A percentile compares a stretch with the other conserved stretches of the same genome.
These are phyloP conservation scores for Passalora sequoiae DNA, from an alignment of 2,329 filamentous ascomycete genomes.

Conservation along the genomic window DNA sequence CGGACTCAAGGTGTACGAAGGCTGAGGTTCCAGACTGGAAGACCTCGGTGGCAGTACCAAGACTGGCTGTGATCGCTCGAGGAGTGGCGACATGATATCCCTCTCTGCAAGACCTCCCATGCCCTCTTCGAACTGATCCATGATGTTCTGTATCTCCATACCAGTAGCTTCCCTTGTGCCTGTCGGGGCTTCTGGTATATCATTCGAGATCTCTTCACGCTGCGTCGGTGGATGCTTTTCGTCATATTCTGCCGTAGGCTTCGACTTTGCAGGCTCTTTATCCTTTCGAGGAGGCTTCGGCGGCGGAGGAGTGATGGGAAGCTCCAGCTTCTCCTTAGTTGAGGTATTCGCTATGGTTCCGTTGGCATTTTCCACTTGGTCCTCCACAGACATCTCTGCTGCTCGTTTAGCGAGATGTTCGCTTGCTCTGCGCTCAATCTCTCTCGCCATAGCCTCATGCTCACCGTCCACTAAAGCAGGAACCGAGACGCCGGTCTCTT, in stretches of 20 bases:
- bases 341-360: slow-evolving; percentile 3
- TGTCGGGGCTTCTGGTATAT: slow-evolving; percentile 47
- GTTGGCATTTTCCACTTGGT: slow-evolving; percentile 1
- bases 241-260: slow-evolving; percentile 23
- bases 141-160: slow-evolving; percentile 91
- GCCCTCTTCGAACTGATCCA: slow-evolving; percentile 85
- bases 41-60: slow-evolving; percentile 74
- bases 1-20: slow-evolving; percentile 23
- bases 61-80: slow-evolving; percentile 77
- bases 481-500: background rate
- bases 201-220: slow-evolving; percentile 23
- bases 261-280: slow-evolving; percentile 10
- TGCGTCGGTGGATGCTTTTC: slow-evolving; percentile 28
- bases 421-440: slow-evolving; percentile 29
- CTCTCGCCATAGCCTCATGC: slow-evolving; percentile 12
- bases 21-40: slow-evolving; percentile 71
- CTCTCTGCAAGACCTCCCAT: slow-evolving; percentile 57
- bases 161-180: slow-evolving; percentile 39
- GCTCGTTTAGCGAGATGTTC: slow-evolving; percentile 30
- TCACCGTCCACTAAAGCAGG: slow-evolving; percentile 7
- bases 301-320: slow-evolving; percentile 28
- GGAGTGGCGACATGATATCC: slow-evolving; percentile 85
- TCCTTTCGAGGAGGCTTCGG: slow-evolving; percentile 32
- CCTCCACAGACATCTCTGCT: slow-evolving; percentile 23
- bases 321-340: slow-evolving; percentile 15